A percentile compares a stretch with the other conserved stretches of the same genome.
Conservation (phyloP, 805 yeast species). For the Hanseniaspora hatyaiensis region DNA sequence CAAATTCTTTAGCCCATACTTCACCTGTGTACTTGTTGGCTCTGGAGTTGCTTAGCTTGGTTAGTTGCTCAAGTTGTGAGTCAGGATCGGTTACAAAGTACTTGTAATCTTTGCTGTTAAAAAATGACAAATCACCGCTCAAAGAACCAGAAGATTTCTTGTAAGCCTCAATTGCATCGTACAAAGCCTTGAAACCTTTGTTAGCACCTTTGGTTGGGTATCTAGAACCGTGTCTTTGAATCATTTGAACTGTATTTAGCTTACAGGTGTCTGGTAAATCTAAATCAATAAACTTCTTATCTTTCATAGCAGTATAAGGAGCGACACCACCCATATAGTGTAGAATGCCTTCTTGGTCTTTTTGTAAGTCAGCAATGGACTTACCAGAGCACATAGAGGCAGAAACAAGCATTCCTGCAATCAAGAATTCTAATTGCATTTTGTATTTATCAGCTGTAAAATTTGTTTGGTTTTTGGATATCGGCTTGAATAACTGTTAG, state of each 20-base stretch:
- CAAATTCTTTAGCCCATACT: constrained; percentile 35
- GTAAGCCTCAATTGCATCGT: constrained; percentile 14
- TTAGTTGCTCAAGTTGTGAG: constrained; percentile 35
- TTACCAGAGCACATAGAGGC: background rate
- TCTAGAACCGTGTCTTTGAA: constrained; percentile 72
- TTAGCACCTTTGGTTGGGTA: constrained; percentile 43
- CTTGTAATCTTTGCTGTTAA: constrained; percentile 35
- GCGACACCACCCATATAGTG: constrained; percentile 44
- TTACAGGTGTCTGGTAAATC: constrained; percentile 40
- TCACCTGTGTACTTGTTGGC: constrained; percentile 39
- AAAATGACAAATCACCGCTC: constrained; percentile 35
- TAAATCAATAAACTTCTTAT: constrained; percentile 43
- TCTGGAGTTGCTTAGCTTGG: constrained; percentile 23
- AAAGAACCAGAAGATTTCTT: constrained; percentile 29
- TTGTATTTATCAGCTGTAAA: background rate
- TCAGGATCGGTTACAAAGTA: constrained; percentile 34
- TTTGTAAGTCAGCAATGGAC: background rate
- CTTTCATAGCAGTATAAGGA: constrained; percentile 39
- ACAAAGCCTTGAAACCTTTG: constrained; percentile 28
- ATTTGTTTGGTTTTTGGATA: no score
- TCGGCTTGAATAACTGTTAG: no score
- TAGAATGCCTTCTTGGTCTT: constrained; percentile 29
- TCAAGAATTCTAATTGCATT: background rate
- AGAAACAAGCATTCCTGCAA: background rate
- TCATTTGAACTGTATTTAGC: constrained; percentile 55